phyloP scores from a whole-genome alignment of 148 eudicot species.

The Diospyros lotus region DNA sequence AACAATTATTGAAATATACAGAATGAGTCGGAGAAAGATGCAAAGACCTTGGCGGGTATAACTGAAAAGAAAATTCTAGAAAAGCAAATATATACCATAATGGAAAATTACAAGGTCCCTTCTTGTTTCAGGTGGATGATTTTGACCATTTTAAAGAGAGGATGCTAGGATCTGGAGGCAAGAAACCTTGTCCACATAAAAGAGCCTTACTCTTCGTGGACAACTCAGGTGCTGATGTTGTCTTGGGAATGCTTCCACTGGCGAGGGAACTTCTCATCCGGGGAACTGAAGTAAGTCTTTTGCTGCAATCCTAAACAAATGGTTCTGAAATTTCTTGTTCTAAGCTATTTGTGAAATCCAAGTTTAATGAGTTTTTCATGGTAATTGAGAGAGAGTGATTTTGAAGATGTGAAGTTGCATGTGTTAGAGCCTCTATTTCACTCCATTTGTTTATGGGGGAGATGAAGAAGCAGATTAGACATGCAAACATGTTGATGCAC shows the following conservation, averaged over 20 bases:
- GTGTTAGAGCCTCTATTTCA: no score
- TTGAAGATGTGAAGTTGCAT: slow-evolving; percentile 3
- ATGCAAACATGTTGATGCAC: not conserved
- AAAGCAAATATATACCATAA: no score
- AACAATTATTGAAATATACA: slow-evolving; percentile 90
- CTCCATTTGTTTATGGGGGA: not conserved
- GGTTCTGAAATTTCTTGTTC: not conserved
- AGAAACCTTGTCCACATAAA: slow-evolving; percentile 58
- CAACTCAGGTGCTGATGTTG: slow-evolving; percentile 90
- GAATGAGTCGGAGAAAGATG: slow-evolving; percentile 99
- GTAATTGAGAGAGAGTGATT: not conserved
- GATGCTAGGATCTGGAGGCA: slow-evolving; percentile 63
- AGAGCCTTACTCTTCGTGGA: slow-evolving; percentile 93
- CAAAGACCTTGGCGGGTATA: slow-evolving; percentile 94
- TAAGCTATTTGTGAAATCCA: not conserved
- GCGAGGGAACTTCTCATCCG: slow-evolving; percentile 93
- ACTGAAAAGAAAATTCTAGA: not conserved
- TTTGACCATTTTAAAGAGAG: slow-evolving; percentile 77
- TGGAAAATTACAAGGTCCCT: not conserved
- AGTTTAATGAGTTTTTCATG: not conserved
- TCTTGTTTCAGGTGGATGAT: slow-evolving; percentile 76
- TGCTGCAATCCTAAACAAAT: not conserved
- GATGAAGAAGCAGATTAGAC: not conserved
- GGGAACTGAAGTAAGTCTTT: slow-evolving; percentile 76
- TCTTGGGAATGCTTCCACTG: slow-evolving; percentile 92